A percentile compares a stretch with the other conserved stretches of the same genome.
Evolutionary conservation across 2,329 filamentous ascomycete species (phyloP).

Genomic region (Diplocarpon mali): DNA sequence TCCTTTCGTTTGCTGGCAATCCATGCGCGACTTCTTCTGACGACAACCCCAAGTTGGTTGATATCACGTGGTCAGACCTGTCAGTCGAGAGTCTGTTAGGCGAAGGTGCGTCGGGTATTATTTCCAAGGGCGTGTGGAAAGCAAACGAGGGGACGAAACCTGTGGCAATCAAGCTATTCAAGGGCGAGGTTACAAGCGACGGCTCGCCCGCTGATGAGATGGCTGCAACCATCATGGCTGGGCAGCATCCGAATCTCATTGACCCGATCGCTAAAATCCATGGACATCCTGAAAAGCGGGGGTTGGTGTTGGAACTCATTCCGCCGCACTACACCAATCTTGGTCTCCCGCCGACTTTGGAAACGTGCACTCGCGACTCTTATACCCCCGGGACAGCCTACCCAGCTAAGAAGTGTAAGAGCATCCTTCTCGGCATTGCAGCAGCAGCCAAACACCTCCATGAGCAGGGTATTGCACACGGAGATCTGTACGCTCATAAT

Average conservation of each 20-base stretch:
- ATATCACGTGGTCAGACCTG: constrained; percentile 33
- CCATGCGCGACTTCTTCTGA: constrained; percentile 29
- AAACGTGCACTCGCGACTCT: constrained; percentile 36
- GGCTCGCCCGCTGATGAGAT: constrained; percentile 39
- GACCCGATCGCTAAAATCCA: constrained; percentile 34
- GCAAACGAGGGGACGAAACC: constrained; percentile 24
- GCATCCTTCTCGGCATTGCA: constrained; percentile 32
- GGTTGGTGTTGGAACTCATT: constrained; percentile 37
- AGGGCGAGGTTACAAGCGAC: constrained; percentile 36
- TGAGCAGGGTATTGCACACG: constrained; percentile 33
- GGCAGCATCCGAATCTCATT: constrained; percentile 36
- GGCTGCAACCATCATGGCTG: constrained; percentile 35
- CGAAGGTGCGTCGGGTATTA: constrained; percentile 36
- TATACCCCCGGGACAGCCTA: constrained; percentile 28
- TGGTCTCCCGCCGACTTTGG: constrained; percentile 34
- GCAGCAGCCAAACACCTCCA: constrained; percentile 35
- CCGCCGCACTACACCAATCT: constrained; percentile 33
- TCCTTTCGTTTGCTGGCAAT: constrained; percentile 38
- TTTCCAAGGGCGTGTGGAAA: constrained; percentile 32
- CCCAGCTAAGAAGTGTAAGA: constrained; percentile 25
- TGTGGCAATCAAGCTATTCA: constrained; percentile 39
- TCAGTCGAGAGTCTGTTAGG: constrained; percentile 32
- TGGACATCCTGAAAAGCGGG: constrained; percentile 31
- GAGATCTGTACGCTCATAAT: constrained; percentile 38
- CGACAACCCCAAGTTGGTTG: constrained; percentile 25